Evolutionary conservation across 75 land plant genomes (phyloP), one percentile per base, ranked within the genome.

Genomic region (Isoetes taiwanensis): DNA sequence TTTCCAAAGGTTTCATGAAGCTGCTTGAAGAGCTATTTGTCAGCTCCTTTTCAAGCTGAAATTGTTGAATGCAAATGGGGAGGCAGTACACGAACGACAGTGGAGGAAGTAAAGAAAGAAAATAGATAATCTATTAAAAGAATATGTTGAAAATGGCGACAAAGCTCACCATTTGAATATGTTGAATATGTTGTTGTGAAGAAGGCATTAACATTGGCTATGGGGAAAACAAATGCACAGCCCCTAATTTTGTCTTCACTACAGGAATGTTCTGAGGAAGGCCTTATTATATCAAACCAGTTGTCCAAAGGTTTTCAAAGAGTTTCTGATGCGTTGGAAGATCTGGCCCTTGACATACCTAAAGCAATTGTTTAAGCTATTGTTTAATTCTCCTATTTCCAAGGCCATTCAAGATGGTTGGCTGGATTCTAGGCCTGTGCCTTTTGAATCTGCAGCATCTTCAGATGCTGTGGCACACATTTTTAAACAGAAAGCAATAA

Each of bases 161-260:
- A 70, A 54, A 33, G 58, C 58, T 35, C 81, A 85, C 59, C 84
- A 84, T 2, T 80, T 90, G 40, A 81, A 85, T 3, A 81, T 86
- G 35, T 79, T 62, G 86, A 86, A 57, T 93, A 90, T 61, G 96
- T 86, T 55, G 93, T 90, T 41, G 96, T 90, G 46, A 90, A 86
- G 72, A 72, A 77, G 63, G 93, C 96, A 39, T 48, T 82, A 30
- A 67, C 60, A 28, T 69, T 90, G 52, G 82, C 83, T 1, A 80
- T 90, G 86, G 96, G 86, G 53, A 68, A 54, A 11, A 73, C 48
- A 37, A 43, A 68, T 54, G 74, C 79, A 6, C 86, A 90, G 37
- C 67, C 73, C 20, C 46, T 69, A 4, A 77, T 89, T 25, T 37
- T 81, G 66, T 66, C 81, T 29, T 62, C 86, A 20, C 54, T 90